A percentile compares a stretch with the other conserved stretches of the same genome.
Evolutionary conservation across 768 basidiomycete genomes (phyloP).

Genomic region (Pleurotus giganteus): DNA sequence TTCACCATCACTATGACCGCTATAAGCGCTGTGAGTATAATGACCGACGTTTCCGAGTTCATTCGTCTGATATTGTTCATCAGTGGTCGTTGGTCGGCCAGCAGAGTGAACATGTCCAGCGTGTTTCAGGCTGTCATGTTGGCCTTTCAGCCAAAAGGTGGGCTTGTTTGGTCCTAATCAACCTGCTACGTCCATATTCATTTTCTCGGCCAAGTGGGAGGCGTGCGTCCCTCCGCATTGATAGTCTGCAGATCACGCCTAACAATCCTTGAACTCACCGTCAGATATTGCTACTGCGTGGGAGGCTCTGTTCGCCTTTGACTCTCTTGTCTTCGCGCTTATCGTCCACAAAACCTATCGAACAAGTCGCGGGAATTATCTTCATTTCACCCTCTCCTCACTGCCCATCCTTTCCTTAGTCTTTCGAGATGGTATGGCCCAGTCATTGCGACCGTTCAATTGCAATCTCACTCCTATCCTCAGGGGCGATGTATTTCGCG

Average conservation of each 20-base stretch:
- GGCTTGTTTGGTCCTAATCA: conserved; percentile 13
- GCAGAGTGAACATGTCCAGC: conserved; percentile 21
- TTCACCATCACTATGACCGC: conserved; percentile 27
- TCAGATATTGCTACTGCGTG: conserved; percentile 38
- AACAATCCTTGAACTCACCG: conserved; percentile 11
- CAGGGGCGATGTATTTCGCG: conserved; percentile 58
- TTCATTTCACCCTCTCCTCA: conserved; percentile 17
- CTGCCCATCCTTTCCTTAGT: conserved; percentile 41
- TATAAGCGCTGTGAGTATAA: conserved; percentile 33
- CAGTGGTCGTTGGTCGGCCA: conserved; percentile 47
- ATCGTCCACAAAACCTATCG: conserved; percentile 47
- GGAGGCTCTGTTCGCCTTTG: conserved; percentile 51
- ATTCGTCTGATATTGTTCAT: neutral
- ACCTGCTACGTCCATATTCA: neutral
- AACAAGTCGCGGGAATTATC: conserved; percentile 24
- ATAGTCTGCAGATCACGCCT: neutral
- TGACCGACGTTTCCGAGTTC: neutral
- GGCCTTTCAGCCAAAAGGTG: conserved; percentile 29
- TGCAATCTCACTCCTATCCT: neutral
- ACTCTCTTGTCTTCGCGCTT: conserved; percentile 43
- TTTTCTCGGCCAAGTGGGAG: neutral
- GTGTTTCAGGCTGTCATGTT: conserved; percentile 32
- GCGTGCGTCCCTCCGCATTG: neutral
- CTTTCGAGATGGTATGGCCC: conserved; percentile 45
- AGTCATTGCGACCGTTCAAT: neutral